Conservation (phyloP, 192 early-diverging fungal genomes). For the Coemansia sp. region DNA sequence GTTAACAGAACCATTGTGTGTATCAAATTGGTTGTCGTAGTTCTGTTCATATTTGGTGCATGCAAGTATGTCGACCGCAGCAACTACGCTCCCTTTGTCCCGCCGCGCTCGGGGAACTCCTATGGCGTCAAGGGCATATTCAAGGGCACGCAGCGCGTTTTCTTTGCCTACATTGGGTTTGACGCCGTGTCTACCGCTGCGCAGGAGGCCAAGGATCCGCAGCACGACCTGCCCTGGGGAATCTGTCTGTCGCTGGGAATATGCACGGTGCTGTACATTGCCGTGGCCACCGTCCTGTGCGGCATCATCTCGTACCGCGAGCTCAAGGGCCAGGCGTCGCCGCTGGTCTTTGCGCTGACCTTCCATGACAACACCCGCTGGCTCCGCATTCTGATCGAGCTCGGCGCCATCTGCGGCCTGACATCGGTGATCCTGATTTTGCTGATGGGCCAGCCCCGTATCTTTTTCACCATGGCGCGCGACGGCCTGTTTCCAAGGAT, state of each 20-base stretch:
- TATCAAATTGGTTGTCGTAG: slow-evolving; percentile 67
- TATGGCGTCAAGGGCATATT: slow-evolving; percentile 71
- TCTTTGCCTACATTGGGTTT: slow-evolving; percentile 83
- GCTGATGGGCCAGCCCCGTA: slow-evolving; percentile 80
- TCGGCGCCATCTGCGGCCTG: slow-evolving; percentile 76
- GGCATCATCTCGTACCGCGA: slow-evolving; percentile 64
- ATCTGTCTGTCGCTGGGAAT: slow-evolving; percentile 74
- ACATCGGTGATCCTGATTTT: slow-evolving; percentile 73
- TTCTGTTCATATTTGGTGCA: slow-evolving; percentile 77
- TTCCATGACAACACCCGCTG: slow-evolving; percentile 52
- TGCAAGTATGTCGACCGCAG: slow-evolving; percentile 61
- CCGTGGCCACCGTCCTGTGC: slow-evolving; percentile 62
- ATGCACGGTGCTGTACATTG: slow-evolving; percentile 77
- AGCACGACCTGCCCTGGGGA: slow-evolving; percentile 80
- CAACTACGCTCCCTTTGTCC: slow-evolving; percentile 80
- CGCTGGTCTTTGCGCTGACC: slow-evolving; percentile 51
- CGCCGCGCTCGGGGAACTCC: slow-evolving; percentile 53
- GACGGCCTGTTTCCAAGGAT: slow-evolving; percentile 78
- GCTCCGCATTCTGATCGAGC: slow-evolving; percentile 70
- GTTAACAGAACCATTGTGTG: slow-evolving; percentile 68
- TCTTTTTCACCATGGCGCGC: slow-evolving; percentile 80
- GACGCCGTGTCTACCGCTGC: slow-evolving; percentile 84
- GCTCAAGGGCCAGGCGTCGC: slow-evolving; percentile 50
- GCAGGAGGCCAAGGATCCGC: slow-evolving; percentile 75
- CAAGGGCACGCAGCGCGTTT: slow-evolving; percentile 68